Conservation (phyloP, 495 filamentous ascomycete species). For the Immersiella caudata region DNA sequence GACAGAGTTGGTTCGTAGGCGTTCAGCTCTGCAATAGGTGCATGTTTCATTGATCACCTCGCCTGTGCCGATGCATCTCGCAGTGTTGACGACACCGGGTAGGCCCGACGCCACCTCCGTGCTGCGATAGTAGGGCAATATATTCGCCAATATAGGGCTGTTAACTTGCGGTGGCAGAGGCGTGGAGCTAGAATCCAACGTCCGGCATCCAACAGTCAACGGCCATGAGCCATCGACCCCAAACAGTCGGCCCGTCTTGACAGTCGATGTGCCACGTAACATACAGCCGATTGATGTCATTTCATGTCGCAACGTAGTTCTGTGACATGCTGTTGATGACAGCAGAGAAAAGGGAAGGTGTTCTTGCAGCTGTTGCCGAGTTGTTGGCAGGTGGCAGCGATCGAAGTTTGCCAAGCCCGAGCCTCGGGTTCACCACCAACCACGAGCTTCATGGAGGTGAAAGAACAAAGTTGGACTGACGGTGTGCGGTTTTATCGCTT, state of each 20-base stretch:
- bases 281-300: background rate
- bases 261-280: background rate
- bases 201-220: background rate
- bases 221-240: background rate
- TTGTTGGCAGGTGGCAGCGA: background rate
- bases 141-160: too few species aligned
- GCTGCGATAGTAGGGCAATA: background rate
- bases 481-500: background rate
- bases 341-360: background rate
- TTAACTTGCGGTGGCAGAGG: background rate
- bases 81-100: background rate
- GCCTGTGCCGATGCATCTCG: background rate
- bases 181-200: background rate
- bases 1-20: background rate
- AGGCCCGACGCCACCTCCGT: background rate
- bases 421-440: background rate
- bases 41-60: background rate
- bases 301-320: background rate
- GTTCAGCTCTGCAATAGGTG: background rate
- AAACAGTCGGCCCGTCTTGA: background rate
- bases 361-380: background rate
- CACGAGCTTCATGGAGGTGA: background rate
- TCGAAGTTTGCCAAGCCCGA: background rate
- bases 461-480: background rate
- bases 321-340: background rate